Evolutionary conservation across 495 filamentous ascomycete genomes (phyloP), one percentile per base, ranked within the genome.

Genomic region (Filosporella fistucella): DNA sequence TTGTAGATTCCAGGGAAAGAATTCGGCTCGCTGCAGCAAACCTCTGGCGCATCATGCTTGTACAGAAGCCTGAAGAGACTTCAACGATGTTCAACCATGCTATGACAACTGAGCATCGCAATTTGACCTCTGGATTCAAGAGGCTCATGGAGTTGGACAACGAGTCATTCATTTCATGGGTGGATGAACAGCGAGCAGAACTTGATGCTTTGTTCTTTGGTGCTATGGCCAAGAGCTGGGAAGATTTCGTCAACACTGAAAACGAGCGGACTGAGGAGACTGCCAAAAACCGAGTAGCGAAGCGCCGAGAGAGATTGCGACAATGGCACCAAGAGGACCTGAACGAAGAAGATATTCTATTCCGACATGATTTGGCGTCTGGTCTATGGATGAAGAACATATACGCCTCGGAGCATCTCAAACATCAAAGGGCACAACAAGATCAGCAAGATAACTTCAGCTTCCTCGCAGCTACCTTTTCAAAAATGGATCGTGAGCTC

Each of bases 311-410:
- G 18, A 88, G 74, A 54, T 71, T 98, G 11, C 86, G 76, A 59
- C 73, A 82, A 40, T 95, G 89, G 89, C 77, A 81, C 33, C 62
- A 68, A 3, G 79, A 89, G 40, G 80, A 83, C 49, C 63, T 78
- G 22, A 72, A 76, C 37, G 71, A 72, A 17, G 88, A 95, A 36
- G 84, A 86, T 48, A 69, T 84, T 30, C 74, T 85, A 39, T 77
- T 83, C 42, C 82, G 82, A 12, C 89, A 96, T 58, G 87, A 95
- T 54, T 83, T 83, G 50, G 83, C 87, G 1, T 86, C 89, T 45
- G 83, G 81, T 40, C 83, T 90, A 45, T 97, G 91, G 94, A 84
- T 89, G 67, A 86, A 88, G 45, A 96, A 95, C 52, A 94, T 97
- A 32, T 91, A 90, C 62, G 80, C 85, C 47, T 88, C 91, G 0